phyloP scores from a whole-genome alignment of 2,329 filamentous ascomycete species.

The Microascus cirrosus region DNA sequence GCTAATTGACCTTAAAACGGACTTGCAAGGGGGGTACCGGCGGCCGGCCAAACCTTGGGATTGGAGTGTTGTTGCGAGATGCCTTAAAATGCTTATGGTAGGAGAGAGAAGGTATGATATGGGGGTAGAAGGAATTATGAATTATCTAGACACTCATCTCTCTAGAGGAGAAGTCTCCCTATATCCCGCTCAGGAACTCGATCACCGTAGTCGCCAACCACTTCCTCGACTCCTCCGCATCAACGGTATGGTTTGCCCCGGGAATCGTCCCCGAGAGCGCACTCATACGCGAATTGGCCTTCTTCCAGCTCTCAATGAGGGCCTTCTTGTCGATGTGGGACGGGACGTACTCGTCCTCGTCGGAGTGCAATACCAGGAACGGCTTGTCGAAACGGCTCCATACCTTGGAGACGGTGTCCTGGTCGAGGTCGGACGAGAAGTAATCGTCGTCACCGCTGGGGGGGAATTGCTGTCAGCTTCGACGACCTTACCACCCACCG shows the following conservation, averaged over 20 bases:
- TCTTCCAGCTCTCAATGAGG: slow-evolving; percentile 46
- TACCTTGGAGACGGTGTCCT: slow-evolving; percentile 42
- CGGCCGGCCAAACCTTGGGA: too few species aligned
- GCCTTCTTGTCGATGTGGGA: slow-evolving; percentile 41
- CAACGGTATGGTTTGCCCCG: slow-evolving; percentile 38
- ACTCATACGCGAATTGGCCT: slow-evolving; percentile 32
- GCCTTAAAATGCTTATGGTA: too few species aligned
- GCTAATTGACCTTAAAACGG: background rate
- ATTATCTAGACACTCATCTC: background rate
- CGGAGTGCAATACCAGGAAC: slow-evolving; percentile 55
- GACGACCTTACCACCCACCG: background rate
- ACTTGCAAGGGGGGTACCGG: too few species aligned
- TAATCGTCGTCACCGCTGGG: slow-evolving; percentile 68
- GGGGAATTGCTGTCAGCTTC: background rate
- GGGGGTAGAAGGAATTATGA: too few species aligned
- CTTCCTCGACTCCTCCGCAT: slow-evolving; percentile 28
- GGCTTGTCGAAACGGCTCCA: slow-evolving; percentile 54
- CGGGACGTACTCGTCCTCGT: slow-evolving; percentile 55
- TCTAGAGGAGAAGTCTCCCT: too few species aligned
- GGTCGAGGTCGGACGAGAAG: slow-evolving; percentile 68
- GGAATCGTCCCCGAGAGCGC: slow-evolving; percentile 41
- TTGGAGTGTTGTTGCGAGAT: too few species aligned
- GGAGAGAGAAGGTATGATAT: background rate
- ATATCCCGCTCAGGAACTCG: slow-evolving; percentile 26
- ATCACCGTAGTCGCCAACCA: slow-evolving; percentile 38